Conservation (phyloP, 1,284 basidiomycete genomes). For the Ustilago hordei region DNA sequence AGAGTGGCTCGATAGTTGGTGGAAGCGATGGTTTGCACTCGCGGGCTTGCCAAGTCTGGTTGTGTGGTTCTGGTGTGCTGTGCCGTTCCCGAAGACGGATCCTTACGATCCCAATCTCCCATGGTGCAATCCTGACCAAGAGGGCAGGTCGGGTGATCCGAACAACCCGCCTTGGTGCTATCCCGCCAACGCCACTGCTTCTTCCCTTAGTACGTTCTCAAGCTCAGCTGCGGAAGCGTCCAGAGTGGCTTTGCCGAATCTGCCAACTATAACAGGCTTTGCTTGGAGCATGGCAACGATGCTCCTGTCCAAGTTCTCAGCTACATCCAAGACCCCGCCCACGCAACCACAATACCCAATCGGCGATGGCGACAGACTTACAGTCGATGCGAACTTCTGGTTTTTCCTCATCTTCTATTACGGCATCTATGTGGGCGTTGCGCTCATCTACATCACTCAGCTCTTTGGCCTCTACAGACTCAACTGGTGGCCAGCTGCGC, state of each 20-base stretch:
- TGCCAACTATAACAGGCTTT: constrained; percentile 29
- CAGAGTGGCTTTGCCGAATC: background rate
- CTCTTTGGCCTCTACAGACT: constrained; percentile 73
- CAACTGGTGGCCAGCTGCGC: constrained; percentile 71
- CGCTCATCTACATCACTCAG: constrained; percentile 74
- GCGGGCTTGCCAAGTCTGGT: constrained; percentile 72
- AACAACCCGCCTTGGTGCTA: constrained; percentile 54
- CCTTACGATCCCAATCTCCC: constrained; percentile 67
- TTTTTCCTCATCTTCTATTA: constrained; percentile 69
- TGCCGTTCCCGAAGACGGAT: constrained; percentile 73
- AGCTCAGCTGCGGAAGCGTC: background rate
- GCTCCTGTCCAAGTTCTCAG: constrained; percentile 22
- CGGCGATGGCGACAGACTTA: constrained; percentile 39
- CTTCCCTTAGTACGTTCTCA: background rate
- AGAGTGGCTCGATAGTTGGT: constrained; percentile 72
- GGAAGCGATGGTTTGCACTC: constrained; percentile 72
- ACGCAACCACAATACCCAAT: constrained; percentile 5
- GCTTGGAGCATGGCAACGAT: constrained; percentile 20
- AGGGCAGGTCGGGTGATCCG: constrained; percentile 38
- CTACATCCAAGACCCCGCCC: background rate
- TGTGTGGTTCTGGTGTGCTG: constrained; percentile 74
- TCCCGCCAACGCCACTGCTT: constrained; percentile 23
- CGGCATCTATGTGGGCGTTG: constrained; percentile 67
- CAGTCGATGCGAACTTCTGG: constrained; percentile 65
- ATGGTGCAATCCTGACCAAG: constrained; percentile 55